A percentile compares a stretch with the other conserved stretches of the same genome.
Evolutionary conservation across 2,329 filamentous ascomycete species (phyloP).

Genomic region (Basipetospora sp.): DNA sequence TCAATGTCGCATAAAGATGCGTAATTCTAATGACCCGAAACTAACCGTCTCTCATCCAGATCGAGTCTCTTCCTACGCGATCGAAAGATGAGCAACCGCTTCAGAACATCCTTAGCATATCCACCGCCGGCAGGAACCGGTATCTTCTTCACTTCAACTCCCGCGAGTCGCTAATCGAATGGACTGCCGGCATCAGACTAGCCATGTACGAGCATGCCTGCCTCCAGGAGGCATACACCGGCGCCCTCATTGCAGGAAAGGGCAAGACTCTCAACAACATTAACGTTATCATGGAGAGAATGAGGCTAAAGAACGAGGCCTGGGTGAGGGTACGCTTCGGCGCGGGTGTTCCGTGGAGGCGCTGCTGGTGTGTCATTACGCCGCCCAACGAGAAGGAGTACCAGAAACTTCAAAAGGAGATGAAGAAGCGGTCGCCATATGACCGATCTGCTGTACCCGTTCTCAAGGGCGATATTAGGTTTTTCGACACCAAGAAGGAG

Average conservation of each 20-base stretch:
- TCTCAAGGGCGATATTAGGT: conserved; percentile 80
- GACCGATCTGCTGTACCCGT: conserved; percentile 52
- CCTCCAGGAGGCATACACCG: conserved; percentile 90
- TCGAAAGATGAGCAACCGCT: conserved; percentile 62
- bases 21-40: too few relatives aligned
- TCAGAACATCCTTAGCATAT: conserved; percentile 89
- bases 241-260: conserved; percentile 87
- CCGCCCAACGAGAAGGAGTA: conserved; percentile 90
- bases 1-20: too few relatives aligned
- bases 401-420: conserved; percentile 65
- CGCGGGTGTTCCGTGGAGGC: conserved; percentile 85
- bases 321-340: conserved; percentile 94
- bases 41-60: conserved; percentile 30
- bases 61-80: conserved; percentile 76
- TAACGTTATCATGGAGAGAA: conserved; percentile 69
- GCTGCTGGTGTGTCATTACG: conserved; percentile 89
- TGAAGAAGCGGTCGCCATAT: conserved; percentile 72
- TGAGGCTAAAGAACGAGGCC: conserved; percentile 64
- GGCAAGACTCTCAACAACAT: conserved; percentile 84
- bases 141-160: conserved; percentile 96
- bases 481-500: conserved; percentile 66
- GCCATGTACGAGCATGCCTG: conserved; percentile 89
- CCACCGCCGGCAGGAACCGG: conserved; percentile 86
- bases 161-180: conserved; percentile 80
- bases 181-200: conserved; percentile 86